These are phyloP conservation scores for Coemansia interrupta DNA, from an alignment of 192 early-diverging fungal genomes.

Conservation along the genomic window DNA sequence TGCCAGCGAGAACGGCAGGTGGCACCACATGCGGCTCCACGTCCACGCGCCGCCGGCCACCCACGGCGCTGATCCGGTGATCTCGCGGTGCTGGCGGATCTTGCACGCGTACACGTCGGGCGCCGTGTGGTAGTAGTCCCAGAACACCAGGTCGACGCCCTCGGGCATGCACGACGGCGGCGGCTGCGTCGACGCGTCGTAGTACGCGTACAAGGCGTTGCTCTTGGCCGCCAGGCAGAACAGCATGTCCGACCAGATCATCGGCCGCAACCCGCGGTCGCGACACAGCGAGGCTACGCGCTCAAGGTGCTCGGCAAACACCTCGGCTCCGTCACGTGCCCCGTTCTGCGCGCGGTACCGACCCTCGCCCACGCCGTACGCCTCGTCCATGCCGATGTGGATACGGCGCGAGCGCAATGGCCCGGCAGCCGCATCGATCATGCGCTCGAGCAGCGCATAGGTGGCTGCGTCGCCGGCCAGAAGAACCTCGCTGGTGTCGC, in stretches of 20 bases:
- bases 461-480: conserved; percentile 69
- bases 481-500: conserved; percentile 81
- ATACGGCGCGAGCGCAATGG: conserved; percentile 76
- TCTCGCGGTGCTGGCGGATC: conserved; percentile 77
- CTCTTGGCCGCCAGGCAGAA: conserved; percentile 72
- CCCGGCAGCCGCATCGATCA: conserved; percentile 61
- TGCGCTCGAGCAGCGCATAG: conserved; percentile 72
- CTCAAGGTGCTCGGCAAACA: conserved; percentile 74
- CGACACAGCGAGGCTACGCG: conserved; percentile 70
- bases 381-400: conserved; percentile 88
- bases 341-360: conserved; percentile 74
- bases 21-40: conserved; percentile 79
- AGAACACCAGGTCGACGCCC: conserved; percentile 71
- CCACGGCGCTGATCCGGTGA: conserved; percentile 78
- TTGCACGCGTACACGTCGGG: conserved; percentile 70
- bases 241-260: conserved; percentile 86
- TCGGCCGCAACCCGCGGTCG: conserved; percentile 59
- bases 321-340: conserved; percentile 63
- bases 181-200: conserved; percentile 64
- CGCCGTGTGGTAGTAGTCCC: conserved; percentile 83
- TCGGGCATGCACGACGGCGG: conserved; percentile 57
- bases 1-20: conserved; percentile 77
- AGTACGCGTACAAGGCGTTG: conserved; percentile 77
- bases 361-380: conserved; percentile 82
- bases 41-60: conserved; percentile 79